These are phyloP conservation scores for Penicillium coffeae DNA, from an alignment of 495 filamentous ascomycete species.

Conservation along the genomic window DNA sequence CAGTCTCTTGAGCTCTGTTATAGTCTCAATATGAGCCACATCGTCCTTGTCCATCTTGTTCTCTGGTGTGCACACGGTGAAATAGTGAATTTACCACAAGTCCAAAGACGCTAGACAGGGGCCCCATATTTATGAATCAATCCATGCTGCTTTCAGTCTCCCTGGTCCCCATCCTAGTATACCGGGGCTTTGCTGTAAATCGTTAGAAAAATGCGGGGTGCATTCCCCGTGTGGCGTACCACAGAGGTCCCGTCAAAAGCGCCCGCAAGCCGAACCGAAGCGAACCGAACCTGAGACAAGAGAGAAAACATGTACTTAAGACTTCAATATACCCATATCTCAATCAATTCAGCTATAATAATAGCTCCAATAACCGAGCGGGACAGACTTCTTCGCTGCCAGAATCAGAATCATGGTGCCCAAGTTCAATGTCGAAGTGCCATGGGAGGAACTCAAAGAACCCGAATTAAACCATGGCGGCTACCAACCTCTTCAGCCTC, in stretches of 20 bases:
- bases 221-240: no score
- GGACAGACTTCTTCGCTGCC: no score
- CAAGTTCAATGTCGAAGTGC: slow-evolving; percentile 10
- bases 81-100: no score
- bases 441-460: slow-evolving; percentile 3
- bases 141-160: no score
- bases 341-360: neutral
- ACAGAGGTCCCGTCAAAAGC: no score
- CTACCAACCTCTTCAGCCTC: slow-evolving; percentile 1
- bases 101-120: neutral
- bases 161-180: neutral
- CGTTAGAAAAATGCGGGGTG: neutral
- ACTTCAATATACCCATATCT: neutral
- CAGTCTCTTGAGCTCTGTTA: neutral
- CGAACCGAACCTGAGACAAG: neutral
- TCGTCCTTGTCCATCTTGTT: slow-evolving; percentile 13
- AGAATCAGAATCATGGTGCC: neutral
- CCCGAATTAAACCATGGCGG: slow-evolving; percentile 1
- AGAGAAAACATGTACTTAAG: neutral
- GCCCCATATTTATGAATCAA: neutral
- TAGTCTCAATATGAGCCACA: slow-evolving; percentile 10
- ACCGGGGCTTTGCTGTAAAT: neutral
- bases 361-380: no score
- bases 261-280: slow-evolving; percentile 1
- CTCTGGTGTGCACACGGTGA: no score